Evolutionary conservation across 2,329 filamentous ascomycete genomes (phyloP).

Genomic region (Fusarium devonianum): DNA sequence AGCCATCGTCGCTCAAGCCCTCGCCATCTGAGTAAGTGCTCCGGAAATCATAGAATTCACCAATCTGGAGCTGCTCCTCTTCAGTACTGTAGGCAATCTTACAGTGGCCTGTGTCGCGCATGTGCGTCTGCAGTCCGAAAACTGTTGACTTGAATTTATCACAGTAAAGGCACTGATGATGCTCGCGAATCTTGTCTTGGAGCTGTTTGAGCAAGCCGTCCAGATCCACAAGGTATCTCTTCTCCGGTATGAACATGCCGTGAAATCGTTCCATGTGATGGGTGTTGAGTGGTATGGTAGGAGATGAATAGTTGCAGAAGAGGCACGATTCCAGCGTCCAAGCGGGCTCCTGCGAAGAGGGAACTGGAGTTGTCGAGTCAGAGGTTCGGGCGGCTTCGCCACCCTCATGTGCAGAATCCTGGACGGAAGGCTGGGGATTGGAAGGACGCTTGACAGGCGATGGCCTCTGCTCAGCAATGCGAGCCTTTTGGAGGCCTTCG

Average conservation of each 20-base stretch:
- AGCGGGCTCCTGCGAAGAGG: constrained; percentile 45
- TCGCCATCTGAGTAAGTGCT: constrained; percentile 90
- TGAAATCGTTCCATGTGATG: constrained; percentile 92
- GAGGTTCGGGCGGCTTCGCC: constrained; percentile 52
- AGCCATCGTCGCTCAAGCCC: constrained; percentile 64
- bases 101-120: constrained; percentile 96
- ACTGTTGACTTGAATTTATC: constrained; percentile 81
- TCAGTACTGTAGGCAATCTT: constrained; percentile 92
- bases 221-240: constrained; percentile 79
- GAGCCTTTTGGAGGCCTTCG: constrained; percentile 77
- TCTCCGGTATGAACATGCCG: constrained; percentile 95
- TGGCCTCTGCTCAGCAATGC: constrained; percentile 62
- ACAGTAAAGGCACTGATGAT: constrained; percentile 87
- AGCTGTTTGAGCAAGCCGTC: constrained; percentile 83
- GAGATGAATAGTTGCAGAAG: constrained; percentile 90
- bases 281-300: constrained; percentile 76
- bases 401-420: constrained; percentile 55
- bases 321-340: constrained; percentile 70
- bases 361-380: constrained; percentile 51
- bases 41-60: constrained; percentile 96
- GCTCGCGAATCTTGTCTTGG: constrained; percentile 78
- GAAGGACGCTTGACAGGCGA: constrained; percentile 64
- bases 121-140: constrained; percentile 89
- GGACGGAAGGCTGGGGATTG: constrained; percentile 56
- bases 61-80: constrained; percentile 90